Conservation (phyloP, 2,329 filamentous ascomycete species). For the Trichoderma harzianum region DNA sequence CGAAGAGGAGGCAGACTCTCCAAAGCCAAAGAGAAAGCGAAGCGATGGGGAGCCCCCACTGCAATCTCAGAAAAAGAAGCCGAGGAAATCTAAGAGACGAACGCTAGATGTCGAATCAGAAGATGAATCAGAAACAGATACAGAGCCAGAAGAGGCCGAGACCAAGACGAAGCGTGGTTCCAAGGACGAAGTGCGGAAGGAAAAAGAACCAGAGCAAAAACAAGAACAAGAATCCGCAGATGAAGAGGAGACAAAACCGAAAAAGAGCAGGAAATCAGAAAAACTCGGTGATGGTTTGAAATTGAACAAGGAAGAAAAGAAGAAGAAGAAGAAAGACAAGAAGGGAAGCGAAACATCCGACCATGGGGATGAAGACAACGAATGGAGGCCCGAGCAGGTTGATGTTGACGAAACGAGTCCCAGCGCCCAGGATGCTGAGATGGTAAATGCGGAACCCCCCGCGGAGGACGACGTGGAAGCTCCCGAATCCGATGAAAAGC, state of each 20-base stretch:
- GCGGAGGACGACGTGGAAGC: not conserved
- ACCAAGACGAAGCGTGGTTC: slow-evolving; percentile 10
- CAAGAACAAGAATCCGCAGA: not conserved
- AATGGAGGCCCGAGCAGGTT: not conserved
- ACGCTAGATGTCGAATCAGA: slow-evolving; percentile 8
- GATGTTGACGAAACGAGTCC: not conserved
- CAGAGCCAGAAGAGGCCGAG: slow-evolving; percentile 24
- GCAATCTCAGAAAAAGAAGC: slow-evolving; percentile 34
- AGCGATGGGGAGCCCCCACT: slow-evolving; percentile 30
- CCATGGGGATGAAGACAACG: slow-evolving; percentile 21
- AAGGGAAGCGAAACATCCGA: not conserved
- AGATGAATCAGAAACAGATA: slow-evolving; percentile 15
- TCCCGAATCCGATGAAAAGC: slow-evolving; percentile 14
- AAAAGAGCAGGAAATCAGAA: slow-evolving; percentile 35
- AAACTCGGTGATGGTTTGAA: slow-evolving; percentile 9
- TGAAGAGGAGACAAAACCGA: slow-evolving; percentile 27
- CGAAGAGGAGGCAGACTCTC: slow-evolving; percentile 28
- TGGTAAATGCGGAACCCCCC: slow-evolving; percentile 4
- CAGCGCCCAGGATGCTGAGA: slow-evolving; percentile 7
- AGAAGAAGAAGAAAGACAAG: slow-evolving; percentile 22
- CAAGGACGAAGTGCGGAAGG: slow-evolving; percentile 21
- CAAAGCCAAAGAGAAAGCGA: slow-evolving; percentile 37
- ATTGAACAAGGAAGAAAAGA: slow-evolving; percentile 36
- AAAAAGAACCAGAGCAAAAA: slow-evolving; percentile 23
- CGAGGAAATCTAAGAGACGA: slow-evolving; percentile 27